Conservation (phyloP, 441 rosid species). For the Erysimum pusillum region DNA sequence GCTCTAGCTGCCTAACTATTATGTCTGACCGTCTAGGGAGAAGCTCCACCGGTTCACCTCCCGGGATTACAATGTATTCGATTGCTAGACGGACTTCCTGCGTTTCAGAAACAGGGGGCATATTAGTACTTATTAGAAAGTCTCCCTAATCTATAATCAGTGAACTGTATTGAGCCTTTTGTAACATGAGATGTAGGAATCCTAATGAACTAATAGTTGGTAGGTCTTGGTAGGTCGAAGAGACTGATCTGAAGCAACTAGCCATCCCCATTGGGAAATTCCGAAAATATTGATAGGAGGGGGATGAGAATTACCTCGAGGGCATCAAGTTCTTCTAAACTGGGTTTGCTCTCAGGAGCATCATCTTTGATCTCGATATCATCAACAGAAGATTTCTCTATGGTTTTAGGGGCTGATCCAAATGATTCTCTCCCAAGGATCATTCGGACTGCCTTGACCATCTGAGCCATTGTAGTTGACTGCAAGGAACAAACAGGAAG, state of each 20-base stretch:
- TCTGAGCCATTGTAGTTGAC: slow-evolving; percentile 95
- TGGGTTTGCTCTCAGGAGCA: slow-evolving; percentile 83
- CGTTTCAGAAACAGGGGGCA: slow-evolving; percentile 25
- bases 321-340: slow-evolving; percentile 97
- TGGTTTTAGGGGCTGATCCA: slow-evolving; percentile 53
- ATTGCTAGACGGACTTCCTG: slow-evolving; percentile 96
- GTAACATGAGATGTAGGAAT: slow-evolving; percentile 8
- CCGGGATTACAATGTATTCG: slow-evolving; percentile 94
- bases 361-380: slow-evolving; percentile 86
- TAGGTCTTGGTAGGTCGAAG: too few relatives aligned
- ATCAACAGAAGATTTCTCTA: slow-evolving; percentile 47
- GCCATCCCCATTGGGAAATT: not conserved
- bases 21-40: slow-evolving; percentile 90
- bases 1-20: slow-evolving; percentile 83
- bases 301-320: slow-evolving; percentile 71
- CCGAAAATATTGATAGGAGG: not conserved
- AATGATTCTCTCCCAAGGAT: slow-evolving; percentile 81
- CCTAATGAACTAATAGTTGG: slow-evolving; percentile 18
- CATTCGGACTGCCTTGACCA: slow-evolving; percentile 94
- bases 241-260: slow-evolving; percentile 8
- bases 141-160: slow-evolving; percentile 2
- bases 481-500: slow-evolving; percentile 48
- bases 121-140: not conserved
- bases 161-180: slow-evolving; percentile 10
- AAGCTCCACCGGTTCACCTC: slow-evolving; percentile 96